These are phyloP conservation scores for Yamadazyma atmosphaerica DNA, from an alignment of 1,139 yeast species.

Conservation along the genomic window DNA sequence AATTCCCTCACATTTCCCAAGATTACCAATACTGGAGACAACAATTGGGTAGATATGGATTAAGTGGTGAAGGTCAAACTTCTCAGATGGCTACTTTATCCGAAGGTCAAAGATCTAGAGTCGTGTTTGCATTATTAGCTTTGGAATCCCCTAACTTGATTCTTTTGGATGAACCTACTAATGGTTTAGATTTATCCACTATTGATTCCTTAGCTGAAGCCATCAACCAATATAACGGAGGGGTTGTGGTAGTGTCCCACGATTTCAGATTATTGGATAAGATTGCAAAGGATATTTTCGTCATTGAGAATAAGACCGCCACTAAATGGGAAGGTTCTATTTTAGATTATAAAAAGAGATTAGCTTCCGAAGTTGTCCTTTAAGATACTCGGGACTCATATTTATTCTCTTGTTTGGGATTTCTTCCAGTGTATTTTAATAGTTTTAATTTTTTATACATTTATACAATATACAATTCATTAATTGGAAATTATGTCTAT, in stretches of 20 bases:
- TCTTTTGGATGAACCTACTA: slow-evolving; percentile 97
- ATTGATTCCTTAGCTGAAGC: slow-evolving; percentile 98
- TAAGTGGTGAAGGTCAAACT: slow-evolving; percentile 98
- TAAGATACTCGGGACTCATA: slow-evolving; percentile 25
- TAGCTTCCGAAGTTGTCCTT: slow-evolving; percentile 84
- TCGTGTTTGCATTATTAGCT: slow-evolving; percentile 94
- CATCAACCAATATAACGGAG: slow-evolving; percentile 91
- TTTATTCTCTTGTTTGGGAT: background rate
- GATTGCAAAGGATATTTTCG: slow-evolving; percentile 95
- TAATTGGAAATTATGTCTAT: too few relatives aligned
- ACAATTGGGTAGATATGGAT: slow-evolving; percentile 96
- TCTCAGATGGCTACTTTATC: slow-evolving; percentile 98
- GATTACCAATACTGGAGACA: slow-evolving; percentile 99
- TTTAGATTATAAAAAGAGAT: slow-evolving; percentile 87
- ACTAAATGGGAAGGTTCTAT: slow-evolving; percentile 95
- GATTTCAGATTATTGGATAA: slow-evolving; percentile 98
- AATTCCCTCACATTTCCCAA: slow-evolving; percentile 85
- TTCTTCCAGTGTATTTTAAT: slow-evolving; percentile 1
- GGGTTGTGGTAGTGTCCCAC: slow-evolving; percentile 98
- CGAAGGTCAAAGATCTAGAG: slow-evolving; percentile 99
- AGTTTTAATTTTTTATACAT: background rate
- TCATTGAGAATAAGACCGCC: slow-evolving; percentile 91
- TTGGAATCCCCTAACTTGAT: slow-evolving; percentile 93
- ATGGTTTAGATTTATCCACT: slow-evolving; percentile 97
- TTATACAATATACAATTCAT: background rate